phyloP scores from a whole-genome alignment of 768 basidiomycete species.

The Termitomyces sp. region DNA sequence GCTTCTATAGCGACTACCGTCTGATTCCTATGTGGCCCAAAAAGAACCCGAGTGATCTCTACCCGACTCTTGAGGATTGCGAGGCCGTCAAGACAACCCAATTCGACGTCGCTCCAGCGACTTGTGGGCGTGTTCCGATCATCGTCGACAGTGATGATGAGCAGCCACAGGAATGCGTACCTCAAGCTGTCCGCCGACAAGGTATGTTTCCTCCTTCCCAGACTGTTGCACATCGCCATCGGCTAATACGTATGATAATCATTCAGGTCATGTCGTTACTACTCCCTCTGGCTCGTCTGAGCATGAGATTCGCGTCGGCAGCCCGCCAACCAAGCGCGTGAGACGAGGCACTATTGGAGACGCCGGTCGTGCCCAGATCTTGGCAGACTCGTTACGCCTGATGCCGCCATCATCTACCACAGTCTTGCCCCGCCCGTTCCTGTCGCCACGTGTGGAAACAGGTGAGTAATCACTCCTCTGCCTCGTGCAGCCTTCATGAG shows the following conservation, averaged over 20 bases:
- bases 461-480: not conserved
- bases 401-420: not conserved
- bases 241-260: too few relatives aligned
- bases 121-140: too few relatives aligned
- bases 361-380: not conserved
- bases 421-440: not conserved
- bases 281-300: not conserved
- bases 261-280: not conserved
- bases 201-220: not conserved
- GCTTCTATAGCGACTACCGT: too few relatives aligned
- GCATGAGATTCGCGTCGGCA: not conserved
- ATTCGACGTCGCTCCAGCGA: too few relatives aligned
- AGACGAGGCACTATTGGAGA: slow-evolving; percentile 4
- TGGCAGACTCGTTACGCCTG: not conserved
- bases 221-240: too few relatives aligned
- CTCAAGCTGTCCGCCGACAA: not conserved
- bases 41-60: too few relatives aligned
- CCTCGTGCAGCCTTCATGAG: not conserved
- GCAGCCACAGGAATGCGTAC: too few relatives aligned
- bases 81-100: too few relatives aligned
- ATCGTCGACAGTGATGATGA: too few relatives aligned
- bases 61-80: too few relatives aligned
- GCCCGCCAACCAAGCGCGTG: not conserved
- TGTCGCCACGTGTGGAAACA: not conserved
- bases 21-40: too few relatives aligned